phyloP scores from a whole-genome alignment of 179 eudicot genomes.

The Amaranthus tricolor region DNA sequence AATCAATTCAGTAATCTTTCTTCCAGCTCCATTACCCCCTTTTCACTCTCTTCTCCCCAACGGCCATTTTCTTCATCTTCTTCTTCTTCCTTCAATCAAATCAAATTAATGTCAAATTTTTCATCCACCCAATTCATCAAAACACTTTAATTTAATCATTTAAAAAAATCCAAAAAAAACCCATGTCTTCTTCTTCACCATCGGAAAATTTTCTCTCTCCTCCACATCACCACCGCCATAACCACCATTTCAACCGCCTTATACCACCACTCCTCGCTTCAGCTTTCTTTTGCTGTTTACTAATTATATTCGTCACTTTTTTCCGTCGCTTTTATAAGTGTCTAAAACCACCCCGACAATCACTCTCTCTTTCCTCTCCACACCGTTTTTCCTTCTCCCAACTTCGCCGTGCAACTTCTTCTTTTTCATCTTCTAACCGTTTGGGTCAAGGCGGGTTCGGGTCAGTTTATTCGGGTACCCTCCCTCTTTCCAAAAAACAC shows the following conservation, averaged over 20 bases:
- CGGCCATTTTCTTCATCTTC: conserved; percentile 22
- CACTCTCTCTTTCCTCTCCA: conserved; percentile 43
- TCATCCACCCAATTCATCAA: not conserved
- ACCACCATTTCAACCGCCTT: conserved; percentile 4
- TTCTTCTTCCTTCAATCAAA: not conserved
- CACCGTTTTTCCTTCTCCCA: conserved; percentile 59
- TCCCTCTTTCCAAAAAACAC: conserved; percentile 13
- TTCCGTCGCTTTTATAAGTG: conserved; percentile 38
- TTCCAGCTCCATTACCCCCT: not conserved
- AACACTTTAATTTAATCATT: too few species aligned
- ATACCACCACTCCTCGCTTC: conserved; percentile 27
- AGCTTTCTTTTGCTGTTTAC: conserved; percentile 25
- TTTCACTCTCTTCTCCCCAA: not conserved
- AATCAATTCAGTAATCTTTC: too few species aligned
- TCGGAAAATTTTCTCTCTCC: conserved; percentile 18
- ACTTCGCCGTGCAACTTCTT: conserved; percentile 66
- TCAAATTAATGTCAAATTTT: not conserved
- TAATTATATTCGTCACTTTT: conserved; percentile 39
- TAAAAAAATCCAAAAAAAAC: not conserved
- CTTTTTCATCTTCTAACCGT: conserved; percentile 55
- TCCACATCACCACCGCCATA: conserved; percentile 20
- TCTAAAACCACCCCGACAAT: conserved; percentile 41
- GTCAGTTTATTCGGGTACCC: conserved; percentile 58
- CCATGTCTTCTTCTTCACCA: conserved; percentile 28
- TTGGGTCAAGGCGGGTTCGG: conserved; percentile 91